Base-by-base conservation (phyloP, 768 basidiomycete species). In the Tulasnella sp. region DNA sequence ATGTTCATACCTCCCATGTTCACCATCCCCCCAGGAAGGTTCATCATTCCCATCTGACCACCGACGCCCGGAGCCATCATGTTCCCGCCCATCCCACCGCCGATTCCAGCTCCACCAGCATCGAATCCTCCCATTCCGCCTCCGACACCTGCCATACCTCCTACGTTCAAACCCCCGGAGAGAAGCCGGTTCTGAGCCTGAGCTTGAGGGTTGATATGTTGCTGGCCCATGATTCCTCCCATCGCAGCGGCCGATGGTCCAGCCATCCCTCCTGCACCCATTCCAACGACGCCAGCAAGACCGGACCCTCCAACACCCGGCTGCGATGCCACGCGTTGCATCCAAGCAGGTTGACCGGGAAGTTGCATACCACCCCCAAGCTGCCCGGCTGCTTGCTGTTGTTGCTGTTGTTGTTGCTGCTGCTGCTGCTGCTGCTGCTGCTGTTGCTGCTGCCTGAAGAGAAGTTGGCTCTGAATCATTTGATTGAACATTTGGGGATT, bases 141-240 rank as follows among this genome's bases (percentile, higher is more conserved):
- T n/a, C 40, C 40, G 23, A 61, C 32, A 26, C 57, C 75, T 23
- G 57, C 48, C 70, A 67, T 44, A 5, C 69, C 44, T 11, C 42
- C 69, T 0, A 46, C 26, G 42, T 72, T 57, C 67, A 77, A 71
- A 42, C 69, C 69, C 23, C 71, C 77, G 20, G 40, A 29, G 35
- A 77, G 44, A 29, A 73, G 44, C 15, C 77, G 77, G 39, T 77
- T 77, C 69, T 77, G 77, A 16, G 77, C 70, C 42, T 77, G 77
- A 23, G 77, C 77, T 32, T 77, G 77, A 20, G 70, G 67, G 23
- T 44, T 73, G 40, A 77, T 77, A 18, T 70, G 70, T 39, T 51
- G 75, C 23, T 74, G 39, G n/a, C 74, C 74, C 44, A 48, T 76
- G 26, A 51, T 26, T 32, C 55, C 55, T 69, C 55, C 55, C n/a